Base-by-base conservation (phyloP, 768 basidiomycete species). In the Mycena epipterygia region DNA sequence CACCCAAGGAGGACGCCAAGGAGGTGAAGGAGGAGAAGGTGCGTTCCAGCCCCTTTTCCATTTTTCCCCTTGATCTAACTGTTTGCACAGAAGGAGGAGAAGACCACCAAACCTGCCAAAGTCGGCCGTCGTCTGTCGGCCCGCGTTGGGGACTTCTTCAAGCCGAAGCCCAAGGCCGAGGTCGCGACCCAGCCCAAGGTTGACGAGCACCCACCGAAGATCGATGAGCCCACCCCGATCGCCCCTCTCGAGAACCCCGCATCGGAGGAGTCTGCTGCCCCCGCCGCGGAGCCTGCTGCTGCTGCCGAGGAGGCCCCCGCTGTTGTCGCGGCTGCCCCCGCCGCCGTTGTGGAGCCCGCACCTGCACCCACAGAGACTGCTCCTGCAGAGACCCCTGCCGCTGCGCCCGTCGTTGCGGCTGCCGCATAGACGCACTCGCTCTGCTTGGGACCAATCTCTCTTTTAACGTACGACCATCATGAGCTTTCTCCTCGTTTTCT, bases 161-260 rank as follows among this genome's bases (percentile, higher is more conserved):
- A 92, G 87, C 56, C 87, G 64, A 93, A 88, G 85, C 84, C 86
- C 78, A 93, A 90, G 83, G 74, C 82, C 17, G 91, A 93, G 77
- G 88, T 90, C 39, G 77, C 86, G 14, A 78, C 90, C 8, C 89
- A 95, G 64, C 86, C 94, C 52, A 96, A 95, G 87, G 93, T 96
- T 66, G 92, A 95, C 72, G 94, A 95, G 85, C 87, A 94, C 80
- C 94, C 95, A 42, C 95, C 95, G 73, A 90, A 91, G 86, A 93
- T 96, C 74, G 95, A 95, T 57, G 90, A 94, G 83, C 94, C 93
- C 56, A 76, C 87, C 33, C 92, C 92, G 14, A 89, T 96, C 72
- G 94, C 93, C 63, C 95, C 95, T 67, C 86, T 97, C 73, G 94
- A 95, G 84, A 88, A 93, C 80, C 91, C 93, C 41, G 91, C 90